phyloP scores from a whole-genome alignment of 768 basidiomycete genomes.

The Mycena rebaudengoi region DNA sequence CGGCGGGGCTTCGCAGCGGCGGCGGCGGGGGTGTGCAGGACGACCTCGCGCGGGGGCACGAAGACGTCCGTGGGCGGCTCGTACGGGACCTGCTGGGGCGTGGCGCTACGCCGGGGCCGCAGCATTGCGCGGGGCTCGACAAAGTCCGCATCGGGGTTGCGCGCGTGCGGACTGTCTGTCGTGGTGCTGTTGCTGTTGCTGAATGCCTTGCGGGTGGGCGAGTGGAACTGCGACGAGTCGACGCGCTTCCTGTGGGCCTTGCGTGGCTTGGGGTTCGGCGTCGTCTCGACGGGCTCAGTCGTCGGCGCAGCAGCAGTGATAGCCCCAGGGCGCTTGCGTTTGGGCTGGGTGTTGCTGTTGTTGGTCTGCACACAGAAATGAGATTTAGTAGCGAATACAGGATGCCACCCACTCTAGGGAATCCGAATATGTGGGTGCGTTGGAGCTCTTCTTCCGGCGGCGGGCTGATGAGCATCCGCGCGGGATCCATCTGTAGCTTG shows the following conservation, averaged over 20 bases:
- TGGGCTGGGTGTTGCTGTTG: slow-evolving; percentile 34
- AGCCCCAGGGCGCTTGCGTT: slow-evolving; percentile 48
- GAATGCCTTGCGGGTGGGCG: slow-evolving; percentile 16
- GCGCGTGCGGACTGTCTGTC: too few species aligned
- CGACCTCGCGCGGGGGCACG: slow-evolving; percentile 73
- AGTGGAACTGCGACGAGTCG: neutral
- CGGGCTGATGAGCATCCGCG: slow-evolving; percentile 59
- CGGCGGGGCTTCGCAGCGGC: neutral
- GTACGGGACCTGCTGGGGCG: too few species aligned
- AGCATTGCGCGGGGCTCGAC: slow-evolving; percentile 43
- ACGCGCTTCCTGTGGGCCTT: slow-evolving; percentile 42
- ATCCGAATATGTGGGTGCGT: slow-evolving; percentile 14
- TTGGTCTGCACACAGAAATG: slow-evolving; percentile 33
- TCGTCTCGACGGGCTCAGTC: slow-evolving; percentile 45
- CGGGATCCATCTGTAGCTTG: slow-evolving; percentile 19
- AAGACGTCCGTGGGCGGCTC: slow-evolving; percentile 75
- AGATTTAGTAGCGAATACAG: slow-evolving; percentile 28
- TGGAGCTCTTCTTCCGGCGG: slow-evolving; percentile 62
- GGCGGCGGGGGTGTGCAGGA: slow-evolving; percentile 36
- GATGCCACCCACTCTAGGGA: slow-evolving; percentile 6
- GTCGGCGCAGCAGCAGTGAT: slow-evolving; percentile 32
- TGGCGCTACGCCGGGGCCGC: slow-evolving; percentile 51
- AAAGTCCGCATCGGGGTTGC: slow-evolving; percentile 60
- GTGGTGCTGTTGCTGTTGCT: too few species aligned
- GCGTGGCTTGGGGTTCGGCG: slow-evolving; percentile 70